A percentile compares a stretch with the other conserved stretches of the same genome.
These are phyloP conservation scores for Neoascochyta sp. DNA, from an alignment of 2,329 filamentous ascomycete genomes.

Conservation along the genomic window DNA sequence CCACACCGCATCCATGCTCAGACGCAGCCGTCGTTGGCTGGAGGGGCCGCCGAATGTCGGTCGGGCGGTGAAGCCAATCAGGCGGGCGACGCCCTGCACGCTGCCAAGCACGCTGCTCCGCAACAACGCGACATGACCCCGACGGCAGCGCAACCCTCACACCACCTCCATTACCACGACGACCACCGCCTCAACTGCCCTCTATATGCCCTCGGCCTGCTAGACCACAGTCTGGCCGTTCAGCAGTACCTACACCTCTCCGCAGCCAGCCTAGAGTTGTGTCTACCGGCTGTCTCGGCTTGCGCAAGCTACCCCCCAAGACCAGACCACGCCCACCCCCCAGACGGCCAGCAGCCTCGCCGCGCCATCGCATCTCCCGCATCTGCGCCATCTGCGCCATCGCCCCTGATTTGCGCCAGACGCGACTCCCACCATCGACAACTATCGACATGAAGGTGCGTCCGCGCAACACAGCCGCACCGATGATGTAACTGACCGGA, in stretches of 20 bases:
- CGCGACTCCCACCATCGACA: too few species aligned
- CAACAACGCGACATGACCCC: slow-evolving; percentile 17
- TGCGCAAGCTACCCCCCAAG: slow-evolving; percentile 32
- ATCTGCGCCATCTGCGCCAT: too few species aligned
- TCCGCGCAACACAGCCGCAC: slow-evolving; percentile 12
- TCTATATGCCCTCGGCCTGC: slow-evolving; percentile 34
- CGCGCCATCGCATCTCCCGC: slow-evolving; percentile 18
- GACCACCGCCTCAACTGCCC: too few species aligned
- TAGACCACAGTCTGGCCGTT: slow-evolving; percentile 41
- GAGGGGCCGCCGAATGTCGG: neutral
- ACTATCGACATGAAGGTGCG: slow-evolving; percentile 44
- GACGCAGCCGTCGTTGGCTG: too few species aligned
- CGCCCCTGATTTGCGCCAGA: too few species aligned
- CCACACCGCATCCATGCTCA: too few species aligned
- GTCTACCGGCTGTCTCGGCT: slow-evolving; percentile 38
- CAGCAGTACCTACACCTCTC: slow-evolving; percentile 38
- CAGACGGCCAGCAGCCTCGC: slow-evolving; percentile 18
- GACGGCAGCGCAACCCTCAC: slow-evolving; percentile 19
- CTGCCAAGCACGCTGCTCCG: slow-evolving; percentile 19
- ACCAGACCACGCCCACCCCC: slow-evolving; percentile 31
- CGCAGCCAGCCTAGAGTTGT: slow-evolving; percentile 43
- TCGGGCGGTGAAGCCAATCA: neutral
- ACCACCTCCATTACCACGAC: slow-evolving; percentile 16
- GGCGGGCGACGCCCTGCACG: neutral
- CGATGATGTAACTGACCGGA: slow-evolving; percentile 30